Evolutionary conservation across 768 basidiomycete species (phyloP), one percentile per base, ranked within the genome.

Genomic region (Tylopilus sp.): DNA sequence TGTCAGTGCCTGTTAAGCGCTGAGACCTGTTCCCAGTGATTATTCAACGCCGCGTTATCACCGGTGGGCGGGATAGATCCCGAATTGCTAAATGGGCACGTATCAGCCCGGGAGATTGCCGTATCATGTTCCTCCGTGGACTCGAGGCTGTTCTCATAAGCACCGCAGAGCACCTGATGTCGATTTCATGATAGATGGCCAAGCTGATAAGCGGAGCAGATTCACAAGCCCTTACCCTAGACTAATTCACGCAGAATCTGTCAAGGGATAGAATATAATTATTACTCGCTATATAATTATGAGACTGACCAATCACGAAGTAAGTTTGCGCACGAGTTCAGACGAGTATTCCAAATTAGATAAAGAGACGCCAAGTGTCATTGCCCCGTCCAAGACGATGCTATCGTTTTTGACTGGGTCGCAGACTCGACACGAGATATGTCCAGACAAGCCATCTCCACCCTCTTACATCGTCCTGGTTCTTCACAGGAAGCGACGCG

Each of bases 361-460:
- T 47, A 23, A 30, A 46, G 10, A 44, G 18, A 41, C 13, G 6
- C 7, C 17, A 17, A 31, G 25, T 25, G 15, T 50, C 36, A 25
- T 40, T 25, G 4, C 25, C 20, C 18, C 20, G 31, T 28, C 15
- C 40, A 35, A 44, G 41, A 56, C 18, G 20, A 50, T n/a, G 44
- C 17, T 45, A 53, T 33, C 22, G 6, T 23, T 28, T 38, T 44
- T 44, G 42, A 31, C 41, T n/a, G 5, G 48, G 17, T 1, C 53
- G 15, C 17, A 62, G 25, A 15, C 39, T 44, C 2, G 63, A 57
- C 42, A 52, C 23, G 36, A 66, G 12, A 50, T 52, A 57, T 31
- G 46, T 48, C 58, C 61, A 52, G 20, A 53, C 10, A 33, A 33
- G 45, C 55, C 53, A 53, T 39, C 22, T 43, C 57, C 57, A 52